Conservation (phyloP, 257 asterid species). For the Gynochthodes officinalis region DNA sequence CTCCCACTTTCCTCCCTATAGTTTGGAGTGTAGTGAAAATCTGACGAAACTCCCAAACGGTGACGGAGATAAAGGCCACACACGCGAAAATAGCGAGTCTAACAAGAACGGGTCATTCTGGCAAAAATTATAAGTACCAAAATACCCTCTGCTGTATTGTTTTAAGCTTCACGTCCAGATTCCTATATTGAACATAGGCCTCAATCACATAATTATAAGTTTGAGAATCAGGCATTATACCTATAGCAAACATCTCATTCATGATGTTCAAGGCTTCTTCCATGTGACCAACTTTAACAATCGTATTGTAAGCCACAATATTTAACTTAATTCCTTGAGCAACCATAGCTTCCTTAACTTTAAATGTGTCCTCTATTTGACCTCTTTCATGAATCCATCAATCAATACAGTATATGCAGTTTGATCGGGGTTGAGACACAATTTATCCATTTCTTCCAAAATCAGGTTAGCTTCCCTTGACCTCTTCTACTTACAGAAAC, state of each 20-base stretch:
- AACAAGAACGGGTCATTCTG: too few species aligned
- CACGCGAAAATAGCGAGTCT: too few species aligned
- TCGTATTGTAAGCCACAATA: constrained; percentile 53
- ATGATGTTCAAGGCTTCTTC: constrained; percentile 32
- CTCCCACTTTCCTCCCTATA: too few species aligned
- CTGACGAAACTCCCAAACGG: too few species aligned
- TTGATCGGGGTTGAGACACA: constrained; percentile 55
- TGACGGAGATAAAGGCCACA: too few species aligned
- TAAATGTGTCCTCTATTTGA: constrained; percentile 50
- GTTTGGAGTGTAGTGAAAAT: too few species aligned
- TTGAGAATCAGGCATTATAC: constrained; percentile 54
- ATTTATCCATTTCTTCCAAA: constrained; percentile 58
- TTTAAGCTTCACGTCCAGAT: too few species aligned
- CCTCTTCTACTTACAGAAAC: constrained; percentile 58
- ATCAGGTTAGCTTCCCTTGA: constrained; percentile 55
- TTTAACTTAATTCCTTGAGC: constrained; percentile 55
- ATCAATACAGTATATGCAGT: constrained; percentile 55
- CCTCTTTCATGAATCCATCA: too few species aligned
- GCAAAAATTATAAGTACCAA: too few species aligned
- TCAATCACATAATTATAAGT: constrained; percentile 57
- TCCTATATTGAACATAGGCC: constrained; percentile 44
- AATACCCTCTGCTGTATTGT: too few species aligned
- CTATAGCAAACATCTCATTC: constrained; percentile 57
- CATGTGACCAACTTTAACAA: constrained; percentile 50
- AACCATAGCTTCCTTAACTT: constrained; percentile 55